Evolutionary conservation across 805 yeast genomes (phyloP).

Genomic region (Schwanniomyces pseudopolymorphus): DNA sequence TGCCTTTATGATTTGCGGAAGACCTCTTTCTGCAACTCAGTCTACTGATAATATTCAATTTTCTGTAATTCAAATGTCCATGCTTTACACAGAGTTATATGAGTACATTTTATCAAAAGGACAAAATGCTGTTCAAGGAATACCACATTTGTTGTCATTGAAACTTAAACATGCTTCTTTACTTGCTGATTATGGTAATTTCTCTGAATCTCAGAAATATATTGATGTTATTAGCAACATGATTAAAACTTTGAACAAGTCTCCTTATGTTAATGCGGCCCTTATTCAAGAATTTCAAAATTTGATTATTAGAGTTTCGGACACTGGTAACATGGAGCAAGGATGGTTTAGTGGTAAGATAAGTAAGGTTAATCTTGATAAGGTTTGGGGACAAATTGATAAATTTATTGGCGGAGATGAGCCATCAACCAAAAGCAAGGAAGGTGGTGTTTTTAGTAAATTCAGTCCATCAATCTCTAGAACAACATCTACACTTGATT

Average conservation of each 20-base stretch:
- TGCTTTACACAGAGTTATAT: conserved; percentile 64
- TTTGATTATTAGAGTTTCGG: conserved; percentile 48
- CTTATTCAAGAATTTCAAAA: conserved; percentile 30
- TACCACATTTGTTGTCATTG: conserved; percentile 56
- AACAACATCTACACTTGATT: conserved; percentile 41
- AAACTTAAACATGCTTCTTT: conserved; percentile 68
- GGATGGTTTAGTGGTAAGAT: conserved; percentile 70
- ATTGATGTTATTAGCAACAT: conserved; percentile 47
- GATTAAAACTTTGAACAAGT: conserved; percentile 31
- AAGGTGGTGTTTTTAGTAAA: conserved; percentile 64
- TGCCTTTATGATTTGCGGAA: conserved; percentile 47
- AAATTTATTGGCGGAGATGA: conserved; percentile 88
- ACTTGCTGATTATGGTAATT: conserved; percentile 66
- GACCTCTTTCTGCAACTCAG: conserved; percentile 36
- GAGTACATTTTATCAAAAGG: conserved; percentile 48
- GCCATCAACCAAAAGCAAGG: conserved; percentile 31
- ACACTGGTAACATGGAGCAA: conserved; percentile 40
- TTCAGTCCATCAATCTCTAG: conserved; percentile 71
- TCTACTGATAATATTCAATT: conserved; percentile 34
- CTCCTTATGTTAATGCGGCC: conserved; percentile 25
- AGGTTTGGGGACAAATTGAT: conserved; percentile 86
- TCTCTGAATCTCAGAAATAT: conserved; percentile 60
- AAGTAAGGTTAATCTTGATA: conserved; percentile 67
- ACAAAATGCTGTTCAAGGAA: conserved; percentile 31
- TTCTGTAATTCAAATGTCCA: conserved; percentile 30